Base-by-base conservation (phyloP, 2,329 filamentous ascomycete genomes). In the Furcasterigmium sp. region DNA sequence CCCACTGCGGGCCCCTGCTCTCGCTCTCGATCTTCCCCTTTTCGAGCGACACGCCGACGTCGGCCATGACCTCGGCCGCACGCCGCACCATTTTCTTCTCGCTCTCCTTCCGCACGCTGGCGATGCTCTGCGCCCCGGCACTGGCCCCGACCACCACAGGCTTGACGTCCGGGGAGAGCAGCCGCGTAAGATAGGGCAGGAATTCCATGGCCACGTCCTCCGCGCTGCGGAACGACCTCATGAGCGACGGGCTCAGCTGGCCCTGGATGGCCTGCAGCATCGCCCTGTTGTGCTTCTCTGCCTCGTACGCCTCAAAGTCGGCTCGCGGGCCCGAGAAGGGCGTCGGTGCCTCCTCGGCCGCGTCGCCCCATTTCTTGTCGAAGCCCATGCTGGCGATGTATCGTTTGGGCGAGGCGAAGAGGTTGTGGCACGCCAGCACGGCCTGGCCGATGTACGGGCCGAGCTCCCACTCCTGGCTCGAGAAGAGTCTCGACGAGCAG, bases 391-490 rank as follows among this genome's bases (percentile, higher is more conserved):
- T 63, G 39, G 61, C 54, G 50, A 64, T 56, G 54, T 72, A 72
- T 43, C 74, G 74, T 28, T 75, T 75, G 20, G 84, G 80, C 1
- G 87, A 85, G 4, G 91, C 87, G 57, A 98, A 98, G 11, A 98
- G 76, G 57, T 88, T 75, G 59, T 98, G 94, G 57, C 95, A 96
- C 4, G 88, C 93, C 2, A 97, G 76, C 14, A 93, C 78, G 0
- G 91, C 84, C 52, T 93, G 87, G 55, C 84, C 87, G 39, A 97
- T 77, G 60, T 98, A 98, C 0, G 88, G 84, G 1, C 78, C 80
- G 14, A 98, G 70, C 62, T 98, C 93, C 87, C 93, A 98, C 44
- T 95, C 91, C 60, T 96, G 91, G 46, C 79, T 83, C n/a, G 80
- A 70, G 58, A 84, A 94, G 2, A 97, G 76, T 30, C 84, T 81